Percentiles rank a stretch among this genome's conserved stretches.
phyloP scores from a whole-genome alignment of 768 basidiomycete species.

The Hericium coralloides region DNA sequence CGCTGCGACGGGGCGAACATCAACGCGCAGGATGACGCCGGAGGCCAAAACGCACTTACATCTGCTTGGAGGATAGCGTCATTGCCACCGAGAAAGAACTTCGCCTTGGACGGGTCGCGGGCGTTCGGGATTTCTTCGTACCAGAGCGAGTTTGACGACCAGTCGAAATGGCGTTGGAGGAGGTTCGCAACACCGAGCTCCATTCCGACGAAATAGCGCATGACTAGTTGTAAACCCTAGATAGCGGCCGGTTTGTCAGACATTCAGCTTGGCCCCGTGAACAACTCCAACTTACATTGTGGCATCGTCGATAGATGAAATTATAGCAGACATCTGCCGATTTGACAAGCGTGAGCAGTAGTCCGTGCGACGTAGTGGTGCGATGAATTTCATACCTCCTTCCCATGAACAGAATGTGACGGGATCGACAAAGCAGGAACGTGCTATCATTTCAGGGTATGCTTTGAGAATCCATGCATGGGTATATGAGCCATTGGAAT shows the following conservation, averaged over 20 bases:
- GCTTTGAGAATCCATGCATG: conserved; percentile 90
- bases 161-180: conserved; percentile 76
- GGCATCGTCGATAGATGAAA: conserved; percentile 70
- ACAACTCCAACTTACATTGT: conserved; percentile 37
- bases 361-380: not conserved
- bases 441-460: conserved; percentile 53
- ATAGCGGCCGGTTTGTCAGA: not conserved
- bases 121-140: conserved; percentile 85
- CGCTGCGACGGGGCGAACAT: conserved; percentile 33
- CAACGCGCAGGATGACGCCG: not conserved
- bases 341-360: not conserved
- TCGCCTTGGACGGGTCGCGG: conserved; percentile 50
- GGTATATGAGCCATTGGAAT: conserved; percentile 82
- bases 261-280: no score
- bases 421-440: conserved; percentile 89
- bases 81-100: conserved; percentile 75
- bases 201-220: conserved; percentile 82
- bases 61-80: conserved; percentile 72
- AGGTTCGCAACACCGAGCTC: conserved; percentile 86
- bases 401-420: conserved; percentile 91
- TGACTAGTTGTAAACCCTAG: conserved; percentile 69
- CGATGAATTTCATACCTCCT: conserved; percentile 48
- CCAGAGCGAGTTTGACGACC: conserved; percentile 84
- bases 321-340: conserved; percentile 78
- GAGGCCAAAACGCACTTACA: conserved; percentile 29